phyloP scores from a whole-genome alignment of 2,329 filamentous ascomycete species.

The Calonectria pseudoturangicola region DNA sequence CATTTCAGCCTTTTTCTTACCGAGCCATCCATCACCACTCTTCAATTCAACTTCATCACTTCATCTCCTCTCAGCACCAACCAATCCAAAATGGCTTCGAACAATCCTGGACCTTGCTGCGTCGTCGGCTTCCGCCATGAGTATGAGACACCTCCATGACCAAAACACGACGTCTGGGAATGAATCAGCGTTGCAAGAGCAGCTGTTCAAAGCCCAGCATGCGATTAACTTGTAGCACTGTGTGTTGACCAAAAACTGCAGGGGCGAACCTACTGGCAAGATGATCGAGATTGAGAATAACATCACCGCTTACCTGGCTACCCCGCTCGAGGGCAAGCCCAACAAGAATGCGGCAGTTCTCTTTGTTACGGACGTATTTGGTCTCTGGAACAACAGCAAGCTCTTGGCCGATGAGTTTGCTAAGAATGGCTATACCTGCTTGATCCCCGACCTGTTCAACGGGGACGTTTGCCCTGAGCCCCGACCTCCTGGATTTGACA shows the following conservation, averaged over 20 bases:
- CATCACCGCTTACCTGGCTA: slow-evolving; percentile 71
- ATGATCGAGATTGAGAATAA: slow-evolving; percentile 66
- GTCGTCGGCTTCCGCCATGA: slow-evolving; percentile 71
- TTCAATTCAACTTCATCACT: neutral
- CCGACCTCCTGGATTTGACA: slow-evolving; percentile 53
- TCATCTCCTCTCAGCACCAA: neutral
- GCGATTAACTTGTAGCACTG: neutral
- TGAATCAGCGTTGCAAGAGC: neutral
- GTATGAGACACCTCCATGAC: slow-evolving; percentile 61
- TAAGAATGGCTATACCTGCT: slow-evolving; percentile 61
- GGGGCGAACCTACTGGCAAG: slow-evolving; percentile 69
- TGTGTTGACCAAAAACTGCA: slow-evolving; percentile 48
- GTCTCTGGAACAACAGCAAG: slow-evolving; percentile 63
- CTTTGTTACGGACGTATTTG: slow-evolving; percentile 61
- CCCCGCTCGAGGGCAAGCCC: slow-evolving; percentile 58
- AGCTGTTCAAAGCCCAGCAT: neutral
- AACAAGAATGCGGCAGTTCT: slow-evolving; percentile 58
- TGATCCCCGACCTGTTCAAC: slow-evolving; percentile 63
- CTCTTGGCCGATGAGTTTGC: slow-evolving; percentile 64
- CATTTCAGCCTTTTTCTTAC: neutral
- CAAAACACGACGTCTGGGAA: too few species aligned
- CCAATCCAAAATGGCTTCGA: slow-evolving; percentile 68
- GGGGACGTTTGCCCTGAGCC: slow-evolving; percentile 56
- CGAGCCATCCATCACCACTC: neutral
- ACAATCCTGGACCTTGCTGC: slow-evolving; percentile 72